These are phyloP conservation scores for Sphaceloma murrayae DNA, from an alignment of 2,329 filamentous ascomycete genomes.

Conservation along the genomic window DNA sequence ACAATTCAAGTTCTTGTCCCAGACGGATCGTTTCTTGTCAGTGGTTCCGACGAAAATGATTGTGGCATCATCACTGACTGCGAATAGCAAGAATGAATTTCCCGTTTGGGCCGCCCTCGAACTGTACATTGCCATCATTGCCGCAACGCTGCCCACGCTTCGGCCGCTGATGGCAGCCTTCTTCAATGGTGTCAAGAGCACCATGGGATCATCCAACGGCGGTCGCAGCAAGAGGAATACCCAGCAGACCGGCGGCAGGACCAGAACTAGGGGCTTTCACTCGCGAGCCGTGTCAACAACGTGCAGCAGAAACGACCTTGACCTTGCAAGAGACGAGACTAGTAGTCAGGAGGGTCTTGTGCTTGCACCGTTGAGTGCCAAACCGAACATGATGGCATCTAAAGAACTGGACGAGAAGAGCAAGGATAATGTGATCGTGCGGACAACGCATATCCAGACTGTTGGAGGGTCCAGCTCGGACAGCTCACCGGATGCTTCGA, in stretches of 20 bases:
- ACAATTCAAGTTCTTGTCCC: slow-evolving; percentile 30
- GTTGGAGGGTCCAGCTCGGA: slow-evolving; percentile 2
- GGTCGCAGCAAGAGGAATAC: slow-evolving; percentile 7
- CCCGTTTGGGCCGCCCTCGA: slow-evolving; percentile 40
- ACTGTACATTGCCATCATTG: slow-evolving; percentile 37
- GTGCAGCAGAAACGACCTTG: slow-evolving; percentile 2
- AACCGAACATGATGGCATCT: background rate
- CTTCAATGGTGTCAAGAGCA: slow-evolving; percentile 10
- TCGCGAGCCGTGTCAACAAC: slow-evolving; percentile 7
- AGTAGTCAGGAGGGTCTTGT: slow-evolving; percentile 8
- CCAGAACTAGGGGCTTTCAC: background rate
- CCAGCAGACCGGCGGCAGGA: slow-evolving; percentile 1
- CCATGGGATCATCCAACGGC: slow-evolving; percentile 4
- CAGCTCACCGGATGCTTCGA: slow-evolving; percentile 9
- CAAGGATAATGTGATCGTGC: slow-evolving; percentile 9
- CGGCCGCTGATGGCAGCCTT: slow-evolving; percentile 29
- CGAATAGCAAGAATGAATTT: slow-evolving; percentile 29
- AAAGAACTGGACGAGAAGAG: background rate
- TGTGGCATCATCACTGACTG: background rate
- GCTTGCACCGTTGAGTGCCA: slow-evolving; percentile 1
- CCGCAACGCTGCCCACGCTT: slow-evolving; percentile 36
- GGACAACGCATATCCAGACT: slow-evolving; percentile 6
- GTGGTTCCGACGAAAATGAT: background rate
- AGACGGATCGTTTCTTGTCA: slow-evolving; percentile 30
- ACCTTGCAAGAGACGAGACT: slow-evolving; percentile 5